phyloP scores from a whole-genome alignment of 768 basidiomycete species.

The Auricularia auricula-judae region DNA sequence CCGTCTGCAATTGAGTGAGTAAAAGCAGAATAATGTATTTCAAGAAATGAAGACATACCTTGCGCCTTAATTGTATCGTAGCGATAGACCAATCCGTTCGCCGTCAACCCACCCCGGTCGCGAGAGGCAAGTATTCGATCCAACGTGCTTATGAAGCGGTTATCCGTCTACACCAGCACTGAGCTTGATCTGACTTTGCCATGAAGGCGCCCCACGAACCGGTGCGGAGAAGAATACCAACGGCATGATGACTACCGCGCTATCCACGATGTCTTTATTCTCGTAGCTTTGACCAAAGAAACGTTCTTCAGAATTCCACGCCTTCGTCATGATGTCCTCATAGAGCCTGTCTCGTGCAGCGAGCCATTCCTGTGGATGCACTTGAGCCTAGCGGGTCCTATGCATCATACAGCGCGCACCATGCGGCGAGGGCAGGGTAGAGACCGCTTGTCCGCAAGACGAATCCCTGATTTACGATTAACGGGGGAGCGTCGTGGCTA shows the following conservation, averaged over 20 bases:
- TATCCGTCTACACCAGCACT: conserved; percentile 50
- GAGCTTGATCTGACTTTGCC: not conserved
- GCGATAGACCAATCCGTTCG: conserved; percentile 42
- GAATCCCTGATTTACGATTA: conserved; percentile 43
- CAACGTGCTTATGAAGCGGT: conserved; percentile 78
- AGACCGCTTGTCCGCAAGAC: conserved; percentile 89
- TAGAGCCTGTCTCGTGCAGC: conserved; percentile 72
- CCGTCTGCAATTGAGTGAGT: conserved; percentile 63
- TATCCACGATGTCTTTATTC: conserved; percentile 69
- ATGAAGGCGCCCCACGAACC: conserved; percentile 29
- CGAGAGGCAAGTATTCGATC: conserved; percentile 75
- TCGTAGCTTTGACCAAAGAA: conserved; percentile 89
- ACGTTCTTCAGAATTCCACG: conserved; percentile 62
- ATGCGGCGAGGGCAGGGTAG: conserved; percentile 68
- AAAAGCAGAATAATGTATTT: not conserved
- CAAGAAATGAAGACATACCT: conserved; percentile 8
- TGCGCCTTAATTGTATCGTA: conserved; percentile 14
- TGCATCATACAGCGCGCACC: not conserved
- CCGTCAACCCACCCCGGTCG: conserved; percentile 83
- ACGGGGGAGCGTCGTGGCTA: not conserved
- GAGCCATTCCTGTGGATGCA: conserved; percentile 44
- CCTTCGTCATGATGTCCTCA: conserved; percentile 85
- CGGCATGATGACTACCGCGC: conserved; percentile 85
- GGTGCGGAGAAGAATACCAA: conserved; percentile 84
- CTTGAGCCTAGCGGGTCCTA: conserved; percentile 12